Evolutionary conservation across 495 filamentous ascomycete genomes (phyloP).

Genomic region (Penicillium malachiteum): DNA sequence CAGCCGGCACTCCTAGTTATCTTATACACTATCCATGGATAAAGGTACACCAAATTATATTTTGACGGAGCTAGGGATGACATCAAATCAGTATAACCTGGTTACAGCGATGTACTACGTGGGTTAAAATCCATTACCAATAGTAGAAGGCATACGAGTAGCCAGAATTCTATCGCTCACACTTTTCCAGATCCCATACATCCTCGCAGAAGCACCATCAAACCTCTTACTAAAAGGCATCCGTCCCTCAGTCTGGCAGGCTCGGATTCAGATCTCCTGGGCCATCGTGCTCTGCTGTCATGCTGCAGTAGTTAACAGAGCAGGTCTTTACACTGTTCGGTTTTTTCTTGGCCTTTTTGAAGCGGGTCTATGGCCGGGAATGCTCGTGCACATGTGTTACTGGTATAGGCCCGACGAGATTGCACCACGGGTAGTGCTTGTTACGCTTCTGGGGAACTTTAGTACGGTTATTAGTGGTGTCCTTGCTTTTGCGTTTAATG

Average conservation of each 20-base stretch:
- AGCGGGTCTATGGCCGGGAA: slow-evolving; percentile 42
- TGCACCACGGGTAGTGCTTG: slow-evolving; percentile 21
- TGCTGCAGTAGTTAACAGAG: slow-evolving; percentile 34
- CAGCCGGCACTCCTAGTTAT: neutral
- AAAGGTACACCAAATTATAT: neutral
- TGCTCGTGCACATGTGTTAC: slow-evolving; percentile 40
- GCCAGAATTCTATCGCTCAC: neutral
- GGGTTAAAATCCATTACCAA: neutral
- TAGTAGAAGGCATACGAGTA: neutral
- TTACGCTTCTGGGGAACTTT: slow-evolving; percentile 30
- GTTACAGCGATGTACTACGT: slow-evolving; percentile 4
- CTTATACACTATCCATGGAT: neutral
- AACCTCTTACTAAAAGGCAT: slow-evolving; percentile 40
- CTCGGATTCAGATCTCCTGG: slow-evolving; percentile 35
- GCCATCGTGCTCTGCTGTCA: slow-evolving; percentile 36
- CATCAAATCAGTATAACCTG: neutral
- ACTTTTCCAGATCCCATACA: neutral
- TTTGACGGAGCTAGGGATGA: neutral
- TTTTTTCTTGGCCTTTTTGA: slow-evolving; percentile 39
- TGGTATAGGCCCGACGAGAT: slow-evolving; percentile 48
- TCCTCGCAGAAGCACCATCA: slow-evolving; percentile 8
- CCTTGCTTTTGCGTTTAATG: slow-evolving; percentile 42
- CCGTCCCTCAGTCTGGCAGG: slow-evolving; percentile 38
- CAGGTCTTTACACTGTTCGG: slow-evolving; percentile 33
- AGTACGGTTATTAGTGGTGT: slow-evolving; percentile 37